These are phyloP conservation scores for Bruguiera gymnorhiza DNA, from an alignment of 345 rosid species.

Conservation along the genomic window DNA sequence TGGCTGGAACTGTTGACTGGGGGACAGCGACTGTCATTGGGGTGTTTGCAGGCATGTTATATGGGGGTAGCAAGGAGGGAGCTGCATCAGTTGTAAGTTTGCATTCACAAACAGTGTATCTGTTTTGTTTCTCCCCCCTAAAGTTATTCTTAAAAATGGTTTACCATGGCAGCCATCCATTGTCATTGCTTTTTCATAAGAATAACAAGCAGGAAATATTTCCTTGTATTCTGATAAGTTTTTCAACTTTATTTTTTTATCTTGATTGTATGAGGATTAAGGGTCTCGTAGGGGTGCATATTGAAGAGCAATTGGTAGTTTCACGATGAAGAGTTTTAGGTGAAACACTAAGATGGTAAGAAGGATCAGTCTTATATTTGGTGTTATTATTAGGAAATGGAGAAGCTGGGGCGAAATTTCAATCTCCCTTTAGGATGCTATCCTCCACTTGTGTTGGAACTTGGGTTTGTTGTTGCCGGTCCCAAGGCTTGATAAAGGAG, in stretches of 20 bases:
- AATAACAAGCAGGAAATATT: neutral
- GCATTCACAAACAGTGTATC: neutral
- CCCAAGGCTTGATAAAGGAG: too few relatives aligned
- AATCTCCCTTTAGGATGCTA: neutral
- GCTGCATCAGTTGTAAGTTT: conserved; percentile 79
- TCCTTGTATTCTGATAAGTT: neutral
- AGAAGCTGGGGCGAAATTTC: neutral
- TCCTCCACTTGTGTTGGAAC: neutral
- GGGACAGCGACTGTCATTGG: conserved; percentile 84
- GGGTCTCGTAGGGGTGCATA: neutral
- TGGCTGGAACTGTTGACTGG: conserved; percentile 81
- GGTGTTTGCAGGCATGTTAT: conserved; percentile 82
- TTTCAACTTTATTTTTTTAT: neutral
- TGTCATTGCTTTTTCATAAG: neutral
- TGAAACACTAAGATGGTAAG: neutral
- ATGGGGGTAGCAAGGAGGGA: conserved; percentile 97
- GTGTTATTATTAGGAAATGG: neutral
- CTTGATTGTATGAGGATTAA: neutral
- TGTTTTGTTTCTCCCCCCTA: neutral
- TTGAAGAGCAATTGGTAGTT: neutral
- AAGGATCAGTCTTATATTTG: neutral
- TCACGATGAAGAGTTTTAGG: neutral
- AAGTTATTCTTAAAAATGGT: too few relatives aligned
- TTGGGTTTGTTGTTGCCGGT: too few relatives aligned
- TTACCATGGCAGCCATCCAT: neutral